Conservation (phyloP, 768 basidiomycete genomes). For the Serendipita sp. region DNA sequence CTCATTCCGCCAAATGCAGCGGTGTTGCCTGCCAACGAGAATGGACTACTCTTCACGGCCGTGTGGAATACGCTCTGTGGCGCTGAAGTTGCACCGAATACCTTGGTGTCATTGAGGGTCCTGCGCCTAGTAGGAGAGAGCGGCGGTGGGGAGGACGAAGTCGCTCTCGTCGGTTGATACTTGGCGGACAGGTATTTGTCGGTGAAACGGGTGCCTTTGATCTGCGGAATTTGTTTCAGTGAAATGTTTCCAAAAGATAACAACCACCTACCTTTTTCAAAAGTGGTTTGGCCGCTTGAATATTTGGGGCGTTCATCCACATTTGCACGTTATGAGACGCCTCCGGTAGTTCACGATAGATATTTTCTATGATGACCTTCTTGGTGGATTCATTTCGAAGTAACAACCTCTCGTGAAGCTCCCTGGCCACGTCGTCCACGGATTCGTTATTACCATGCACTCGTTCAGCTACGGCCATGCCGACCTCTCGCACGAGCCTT, state of each 20-base stretch:
- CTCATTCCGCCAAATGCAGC: constrained; percentile 76
- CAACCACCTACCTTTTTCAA: constrained; percentile 51
- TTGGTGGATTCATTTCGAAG: constrained; percentile 93
- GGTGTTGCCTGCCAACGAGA: constrained; percentile 62
- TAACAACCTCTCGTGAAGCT: constrained; percentile 79
- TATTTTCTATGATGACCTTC: constrained; percentile 89
- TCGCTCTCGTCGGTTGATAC: constrained; percentile 13
- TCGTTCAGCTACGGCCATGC: constrained; percentile 79
- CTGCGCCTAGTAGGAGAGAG: constrained; percentile 64
- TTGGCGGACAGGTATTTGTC: constrained; percentile 74
- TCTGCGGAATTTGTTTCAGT: constrained; percentile 28
- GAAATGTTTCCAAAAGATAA: constrained; percentile 9
- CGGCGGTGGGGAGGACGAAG: constrained; percentile 11
- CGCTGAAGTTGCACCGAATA: constrained; percentile 58
- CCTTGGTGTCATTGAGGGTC: constrained; percentile 75
- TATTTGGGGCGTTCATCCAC: constrained; percentile 55
- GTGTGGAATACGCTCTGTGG: constrained; percentile 62
- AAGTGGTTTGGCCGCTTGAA: constrained; percentile 57
- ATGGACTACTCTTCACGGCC: constrained; percentile 64
- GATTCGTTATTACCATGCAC: constrained; percentile 88
- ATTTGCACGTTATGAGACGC: constrained; percentile 78
- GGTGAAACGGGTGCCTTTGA: constrained; percentile 89
- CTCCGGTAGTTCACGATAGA: constrained; percentile 84
- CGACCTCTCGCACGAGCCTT: constrained; percentile 84
- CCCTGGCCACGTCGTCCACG: constrained; percentile 90